A percentile compares a stretch with the other conserved stretches of the same genome.
Conservation (phyloP, 805 yeast species). For the Suhomyces pyralidae region DNA sequence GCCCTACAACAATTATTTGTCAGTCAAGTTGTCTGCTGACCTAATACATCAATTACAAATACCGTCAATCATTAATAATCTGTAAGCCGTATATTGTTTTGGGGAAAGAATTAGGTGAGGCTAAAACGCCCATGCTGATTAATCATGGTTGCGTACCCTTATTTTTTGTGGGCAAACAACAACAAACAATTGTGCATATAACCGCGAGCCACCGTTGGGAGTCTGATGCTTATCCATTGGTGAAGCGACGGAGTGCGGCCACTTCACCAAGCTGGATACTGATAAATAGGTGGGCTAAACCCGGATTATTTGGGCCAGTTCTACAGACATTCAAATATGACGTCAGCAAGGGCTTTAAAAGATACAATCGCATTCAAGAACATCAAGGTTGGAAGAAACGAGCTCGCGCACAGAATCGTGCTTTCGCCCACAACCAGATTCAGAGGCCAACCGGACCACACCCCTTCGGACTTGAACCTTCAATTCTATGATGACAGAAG, state of each 20-base stretch:
- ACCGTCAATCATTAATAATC: too few species aligned
- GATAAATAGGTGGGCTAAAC: background rate
- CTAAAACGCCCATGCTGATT: background rate
- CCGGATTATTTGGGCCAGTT: background rate
- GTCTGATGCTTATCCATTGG: background rate
- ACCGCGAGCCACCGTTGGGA: background rate
- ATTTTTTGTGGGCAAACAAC: background rate
- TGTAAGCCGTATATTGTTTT: background rate
- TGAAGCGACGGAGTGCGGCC: too few species aligned
- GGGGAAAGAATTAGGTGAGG: too few species aligned
- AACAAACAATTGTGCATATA: too few species aligned
- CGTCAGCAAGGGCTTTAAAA: background rate
- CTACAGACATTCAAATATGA: background rate
- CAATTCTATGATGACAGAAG: slow-evolving; percentile 59
- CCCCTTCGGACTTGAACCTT: slow-evolving; percentile 45
- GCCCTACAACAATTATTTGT: too few species aligned
- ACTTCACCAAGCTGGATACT: too few species aligned
- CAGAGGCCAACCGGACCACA: slow-evolving; percentile 36
- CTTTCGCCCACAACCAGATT: slow-evolving; percentile 53
- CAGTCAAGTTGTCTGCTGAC: too few species aligned
- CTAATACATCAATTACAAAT: too few species aligned
- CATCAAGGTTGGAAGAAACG: slow-evolving; percentile 39
- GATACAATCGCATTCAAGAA: slow-evolving; percentile 44
- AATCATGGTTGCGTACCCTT: too few species aligned
- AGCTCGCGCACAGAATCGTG: slow-evolving; percentile 41